A percentile compares a stretch with the other conserved stretches of the same genome.
Evolutionary conservation across 1,284 basidiomycete genomes (phyloP).

Genomic region (Naganishia cerealis): DNA sequence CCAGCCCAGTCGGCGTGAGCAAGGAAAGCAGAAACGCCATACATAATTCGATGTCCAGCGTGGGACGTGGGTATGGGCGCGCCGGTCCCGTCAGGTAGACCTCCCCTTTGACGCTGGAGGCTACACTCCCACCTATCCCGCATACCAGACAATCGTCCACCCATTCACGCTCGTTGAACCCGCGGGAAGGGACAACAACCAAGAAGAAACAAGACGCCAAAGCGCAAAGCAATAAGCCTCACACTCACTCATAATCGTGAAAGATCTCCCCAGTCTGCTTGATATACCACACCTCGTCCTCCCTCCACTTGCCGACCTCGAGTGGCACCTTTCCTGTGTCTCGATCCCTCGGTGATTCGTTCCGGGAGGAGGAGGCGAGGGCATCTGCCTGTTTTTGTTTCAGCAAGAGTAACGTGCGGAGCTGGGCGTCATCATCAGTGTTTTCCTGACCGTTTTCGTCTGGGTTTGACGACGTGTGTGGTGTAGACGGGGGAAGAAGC

Average conservation of each 20-base stretch:
- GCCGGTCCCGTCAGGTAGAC: too few relatives aligned
- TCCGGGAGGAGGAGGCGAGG: neutral
- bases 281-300: constrained; percentile 54
- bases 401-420: neutral
- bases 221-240: constrained; percentile 6
- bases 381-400: constrained; percentile 16
- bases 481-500: neutral
- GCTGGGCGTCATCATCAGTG: constrained; percentile 3
- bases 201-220: too few relatives aligned
- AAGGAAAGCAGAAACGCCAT: too few relatives aligned
- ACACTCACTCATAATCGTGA: constrained; percentile 81
- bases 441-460: neutral
- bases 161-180: too few relatives aligned
- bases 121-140: too few relatives aligned
- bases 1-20: too few relatives aligned
- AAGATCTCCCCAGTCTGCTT: constrained; percentile 92
- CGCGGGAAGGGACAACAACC: too few relatives aligned
- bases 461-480: neutral
- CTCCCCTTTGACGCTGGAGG: too few relatives aligned
- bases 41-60: too few relatives aligned
- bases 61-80: too few relatives aligned
- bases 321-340: constrained; percentile 12
- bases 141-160: too few relatives aligned
- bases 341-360: neutral
- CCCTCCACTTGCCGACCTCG: constrained; percentile 19